Evolutionary conservation across 2,329 filamentous ascomycete species (phyloP).

Genomic region (Epicoccum nigrum): DNA sequence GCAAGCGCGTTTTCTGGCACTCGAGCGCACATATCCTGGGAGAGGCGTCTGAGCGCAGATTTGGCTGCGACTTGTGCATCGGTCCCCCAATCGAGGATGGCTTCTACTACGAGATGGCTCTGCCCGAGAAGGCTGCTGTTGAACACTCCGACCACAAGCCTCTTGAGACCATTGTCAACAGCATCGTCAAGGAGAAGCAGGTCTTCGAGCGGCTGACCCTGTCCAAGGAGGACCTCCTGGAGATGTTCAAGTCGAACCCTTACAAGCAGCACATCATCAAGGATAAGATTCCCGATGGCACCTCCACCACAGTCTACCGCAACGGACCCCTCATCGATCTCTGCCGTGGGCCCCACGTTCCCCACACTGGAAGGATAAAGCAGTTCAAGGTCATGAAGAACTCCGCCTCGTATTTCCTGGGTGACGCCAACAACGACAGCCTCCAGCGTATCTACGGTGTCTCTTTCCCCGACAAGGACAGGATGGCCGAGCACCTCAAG

Average conservation of each 20-base stretch:
- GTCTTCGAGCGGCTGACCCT: slow-evolving; percentile 88
- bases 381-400: slow-evolving; percentile 93
- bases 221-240: slow-evolving; percentile 86
- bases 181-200: slow-evolving; percentile 96
- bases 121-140: slow-evolving; percentile 73
- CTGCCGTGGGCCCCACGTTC: slow-evolving; percentile 92
- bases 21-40: slow-evolving; percentile 95
- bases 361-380: slow-evolving; percentile 92
- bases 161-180: slow-evolving; percentile 78
- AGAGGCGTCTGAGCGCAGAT: slow-evolving; percentile 88
- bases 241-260: slow-evolving; percentile 98
- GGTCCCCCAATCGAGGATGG: slow-evolving; percentile 90
- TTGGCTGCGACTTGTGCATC: slow-evolving; percentile 90
- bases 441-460: slow-evolving; percentile 96
- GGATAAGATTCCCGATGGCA: slow-evolving; percentile 86
- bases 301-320: slow-evolving; percentile 90
- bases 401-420: slow-evolving; percentile 87
- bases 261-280: slow-evolving; percentile 99
- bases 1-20: slow-evolving; percentile 97
- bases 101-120: slow-evolving; percentile 97
- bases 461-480: slow-evolving; percentile 96
- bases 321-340: slow-evolving; percentile 94
- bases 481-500: slow-evolving; percentile 89
- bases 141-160: slow-evolving; percentile 81
- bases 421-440: slow-evolving; percentile 91